Evolutionary conservation across 2,329 filamentous ascomycete genomes (phyloP), one percentile per base, ranked within the genome.

Genomic region (Fusarium odoratissimum): DNA sequence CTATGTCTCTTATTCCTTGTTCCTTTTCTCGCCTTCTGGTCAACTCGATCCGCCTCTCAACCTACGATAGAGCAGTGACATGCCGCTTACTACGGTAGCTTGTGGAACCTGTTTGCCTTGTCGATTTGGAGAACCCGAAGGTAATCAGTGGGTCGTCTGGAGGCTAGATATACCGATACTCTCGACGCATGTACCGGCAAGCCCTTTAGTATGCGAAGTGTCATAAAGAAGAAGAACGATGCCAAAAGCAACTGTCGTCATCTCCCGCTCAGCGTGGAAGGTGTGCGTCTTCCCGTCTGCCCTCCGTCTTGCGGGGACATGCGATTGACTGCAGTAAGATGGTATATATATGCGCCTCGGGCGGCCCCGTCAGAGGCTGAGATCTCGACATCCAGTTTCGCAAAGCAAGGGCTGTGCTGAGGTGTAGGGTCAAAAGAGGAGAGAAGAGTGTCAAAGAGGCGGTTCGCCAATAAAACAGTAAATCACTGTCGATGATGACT

Each of bases 61-160:
- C 57, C 55, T 51, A 54, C 55, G 71, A 73, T 69, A 74, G 40
- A 59, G 63, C 59, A 72, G 67, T 73, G 71, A 73, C 71, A 74
- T 73, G 63, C 67, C 55, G 62, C 55, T 52, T 33, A 33, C 23
- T 33, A 23, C 14, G 30, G n/a, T 73, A 40, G 55, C 45, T 62
- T 70, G 58, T 71, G 62, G 71, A 73, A 74, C 71, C 71, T 64
- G 67, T 64, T 73, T 64, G 63, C 56, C 59, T 71, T 64, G 58
- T 61, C 62, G 45, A 61, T 57, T 52, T 74, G 46, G 41, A 71
- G 56, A 60, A 66, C 38, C 49, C 21, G 21, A 51, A 63, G 65
- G 41, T 54, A 58, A 52, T 44, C 56, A 51, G 67, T 64, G 71
- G 71, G 67, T 42, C 67, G 31, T 59, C 46, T 35, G 23, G 44